Conservation (phyloP, 2,329 filamentous ascomycete species). For the Colletotrichum musae region DNA sequence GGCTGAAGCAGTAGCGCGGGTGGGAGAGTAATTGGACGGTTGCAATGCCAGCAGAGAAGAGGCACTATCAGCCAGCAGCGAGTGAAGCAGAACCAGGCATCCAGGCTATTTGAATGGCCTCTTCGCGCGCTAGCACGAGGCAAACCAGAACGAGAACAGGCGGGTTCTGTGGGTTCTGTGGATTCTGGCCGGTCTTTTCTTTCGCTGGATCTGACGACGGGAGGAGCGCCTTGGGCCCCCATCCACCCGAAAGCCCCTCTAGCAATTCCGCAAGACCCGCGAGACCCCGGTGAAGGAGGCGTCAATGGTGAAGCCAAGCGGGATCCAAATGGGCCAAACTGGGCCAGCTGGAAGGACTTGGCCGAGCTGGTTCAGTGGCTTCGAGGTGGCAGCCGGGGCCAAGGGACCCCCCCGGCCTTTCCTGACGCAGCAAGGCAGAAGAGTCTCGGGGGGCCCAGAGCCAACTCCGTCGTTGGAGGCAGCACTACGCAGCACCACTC, state of each 20-base stretch:
- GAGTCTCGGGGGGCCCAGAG: background rate
- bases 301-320: constrained; percentile 31
- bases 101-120: constrained; percentile 34
- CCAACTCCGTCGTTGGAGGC: constrained; percentile 9
- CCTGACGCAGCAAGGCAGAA: constrained; percentile 24
- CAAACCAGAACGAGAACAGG: constrained; percentile 33
- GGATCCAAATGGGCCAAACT: constrained; percentile 9
- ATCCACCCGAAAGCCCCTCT: constrained; percentile 26
- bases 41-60: constrained; percentile 11
- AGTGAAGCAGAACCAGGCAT: constrained; percentile 25
- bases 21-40: constrained; percentile 36
- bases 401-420: constrained; percentile 11
- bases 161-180: constrained; percentile 26
- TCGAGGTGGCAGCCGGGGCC: constrained; percentile 10
- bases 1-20: constrained; percentile 35
- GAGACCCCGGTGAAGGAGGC: constrained; percentile 31
- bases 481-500: background rate
- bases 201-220: constrained; percentile 25
- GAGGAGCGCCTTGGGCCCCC: constrained; percentile 28
- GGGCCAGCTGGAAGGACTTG: constrained; percentile 13
- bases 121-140: constrained; percentile 21
- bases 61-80: constrained; percentile 6
- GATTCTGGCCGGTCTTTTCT: constrained; percentile 26
- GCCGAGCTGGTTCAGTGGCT: constrained; percentile 29
- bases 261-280: constrained; percentile 34